phyloP scores from a whole-genome alignment of 1,284 basidiomycete genomes.

The Ganoderma sp. region DNA sequence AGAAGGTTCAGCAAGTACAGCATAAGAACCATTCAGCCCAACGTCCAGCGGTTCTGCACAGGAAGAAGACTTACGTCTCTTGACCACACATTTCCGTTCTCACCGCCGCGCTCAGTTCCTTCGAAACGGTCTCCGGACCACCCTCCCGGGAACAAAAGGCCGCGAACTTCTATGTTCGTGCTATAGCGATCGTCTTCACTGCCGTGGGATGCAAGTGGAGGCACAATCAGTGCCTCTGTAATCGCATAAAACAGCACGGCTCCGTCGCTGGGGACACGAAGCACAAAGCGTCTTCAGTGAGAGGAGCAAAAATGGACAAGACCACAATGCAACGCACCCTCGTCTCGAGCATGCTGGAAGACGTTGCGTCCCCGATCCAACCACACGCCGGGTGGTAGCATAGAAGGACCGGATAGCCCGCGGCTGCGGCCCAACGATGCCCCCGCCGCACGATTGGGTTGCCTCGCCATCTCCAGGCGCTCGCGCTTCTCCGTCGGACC shows the following conservation, averaged over 20 bases:
- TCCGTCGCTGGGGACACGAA: neutral
- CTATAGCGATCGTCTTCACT: neutral
- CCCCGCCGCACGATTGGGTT: conserved; percentile 42
- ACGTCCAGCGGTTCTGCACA: neutral
- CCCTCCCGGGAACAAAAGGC: neutral
- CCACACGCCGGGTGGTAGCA: neutral
- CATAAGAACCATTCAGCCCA: neutral
- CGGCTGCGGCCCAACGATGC: neutral
- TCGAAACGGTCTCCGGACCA: neutral
- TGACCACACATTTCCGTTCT: neutral
- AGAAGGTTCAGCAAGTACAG: neutral
- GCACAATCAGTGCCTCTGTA: neutral
- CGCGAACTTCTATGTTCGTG: too few relatives aligned
- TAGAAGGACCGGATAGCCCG: neutral
- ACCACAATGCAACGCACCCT: neutral
- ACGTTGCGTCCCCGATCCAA: too few relatives aligned
- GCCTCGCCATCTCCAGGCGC: conserved; percentile 54
- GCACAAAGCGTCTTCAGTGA: neutral
- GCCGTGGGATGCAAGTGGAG: neutral
- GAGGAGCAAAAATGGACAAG: neutral
- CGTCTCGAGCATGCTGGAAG: too few relatives aligned
- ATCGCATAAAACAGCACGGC: neutral
- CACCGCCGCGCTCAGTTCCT: neutral
- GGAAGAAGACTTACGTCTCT: neutral
- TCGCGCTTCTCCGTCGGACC: conserved; percentile 59